These are phyloP conservation scores for Clitopilus passeckerianus DNA, from an alignment of 768 basidiomycete species.

Conservation along the genomic window DNA sequence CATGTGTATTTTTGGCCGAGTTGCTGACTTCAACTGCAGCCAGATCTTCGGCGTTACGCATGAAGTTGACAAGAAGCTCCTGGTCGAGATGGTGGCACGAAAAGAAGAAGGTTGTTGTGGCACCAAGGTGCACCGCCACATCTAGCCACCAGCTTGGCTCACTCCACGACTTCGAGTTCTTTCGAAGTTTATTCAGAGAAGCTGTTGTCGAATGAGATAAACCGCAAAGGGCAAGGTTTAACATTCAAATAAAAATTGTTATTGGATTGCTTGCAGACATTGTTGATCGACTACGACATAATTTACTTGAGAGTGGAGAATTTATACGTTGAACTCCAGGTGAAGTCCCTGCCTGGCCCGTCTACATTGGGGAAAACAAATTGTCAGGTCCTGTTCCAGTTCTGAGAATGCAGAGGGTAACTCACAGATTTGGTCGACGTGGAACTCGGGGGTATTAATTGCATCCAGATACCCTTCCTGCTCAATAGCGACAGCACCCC, in stretches of 20 bases:
- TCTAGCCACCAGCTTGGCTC: background rate
- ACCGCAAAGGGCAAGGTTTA: too few species aligned
- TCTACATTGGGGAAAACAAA: background rate
- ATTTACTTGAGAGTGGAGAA: background rate
- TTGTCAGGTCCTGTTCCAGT: background rate
- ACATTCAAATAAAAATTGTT: background rate
- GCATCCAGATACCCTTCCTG: conserved; percentile 39
- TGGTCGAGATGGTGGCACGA: background rate
- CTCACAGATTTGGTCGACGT: conserved; percentile 38
- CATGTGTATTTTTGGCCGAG: background rate
- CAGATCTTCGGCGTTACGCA: background rate
- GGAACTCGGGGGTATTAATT: conserved; percentile 43
- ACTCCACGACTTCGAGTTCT: background rate
- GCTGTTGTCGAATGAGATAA: too few species aligned
- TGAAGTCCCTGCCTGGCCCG: background rate
- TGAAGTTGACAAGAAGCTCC: background rate
- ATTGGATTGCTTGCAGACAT: too few species aligned
- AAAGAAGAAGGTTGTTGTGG: background rate
- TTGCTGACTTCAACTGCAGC: background rate
- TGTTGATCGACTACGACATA: too few species aligned
- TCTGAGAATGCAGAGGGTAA: background rate
- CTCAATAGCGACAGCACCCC: conserved; percentile 40
- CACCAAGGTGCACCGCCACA: background rate
- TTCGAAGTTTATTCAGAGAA: background rate
- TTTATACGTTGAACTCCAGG: background rate